Evolutionary conservation across 2,329 filamentous ascomycete species (phyloP).

Genomic region (Sordariomycetes sp.): DNA sequence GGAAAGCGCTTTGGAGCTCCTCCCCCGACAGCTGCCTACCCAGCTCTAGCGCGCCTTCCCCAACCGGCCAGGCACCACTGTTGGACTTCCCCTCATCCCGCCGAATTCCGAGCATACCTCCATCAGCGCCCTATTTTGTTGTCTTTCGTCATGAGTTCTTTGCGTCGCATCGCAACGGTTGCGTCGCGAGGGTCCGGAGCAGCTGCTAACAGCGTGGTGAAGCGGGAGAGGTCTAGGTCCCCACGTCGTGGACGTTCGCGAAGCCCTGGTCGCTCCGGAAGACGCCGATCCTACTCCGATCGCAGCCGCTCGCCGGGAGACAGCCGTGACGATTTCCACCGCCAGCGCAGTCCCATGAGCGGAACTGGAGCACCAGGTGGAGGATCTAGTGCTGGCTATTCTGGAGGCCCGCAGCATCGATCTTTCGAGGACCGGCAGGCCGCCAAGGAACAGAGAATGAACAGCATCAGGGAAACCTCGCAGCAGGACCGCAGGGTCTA

Average conservation of each 20-base stretch:
- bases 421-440: constrained; percentile 73
- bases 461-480: constrained; percentile 82
- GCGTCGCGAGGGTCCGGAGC: neutral
- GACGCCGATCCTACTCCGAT: constrained; percentile 68
- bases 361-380: constrained; percentile 57
- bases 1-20: neutral
- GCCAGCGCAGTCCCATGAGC: constrained; percentile 78
- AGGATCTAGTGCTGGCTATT: constrained; percentile 58
- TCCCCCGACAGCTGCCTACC: neutral
- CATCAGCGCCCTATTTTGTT: neutral
- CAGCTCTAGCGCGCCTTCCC: neutral
- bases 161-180: neutral
- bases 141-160: neutral
- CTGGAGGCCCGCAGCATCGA: constrained; percentile 47
- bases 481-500: constrained; percentile 99
- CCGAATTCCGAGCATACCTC: neutral
- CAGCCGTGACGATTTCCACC: constrained; percentile 68
- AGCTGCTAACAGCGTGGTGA: constrained; percentile 1
- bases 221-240: constrained; percentile 79
- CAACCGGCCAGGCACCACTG: neutral
- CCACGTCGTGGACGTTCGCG: constrained; percentile 73
- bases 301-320: constrained; percentile 59
- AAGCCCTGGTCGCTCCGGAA: constrained; percentile 61
- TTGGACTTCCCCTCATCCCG: neutral
- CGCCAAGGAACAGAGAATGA: constrained; percentile 93